Evolutionary conservation across 2,329 filamentous ascomycete species (phyloP), one percentile per base, ranked within the genome.

Genomic region (Westerdykella ornata): DNA sequence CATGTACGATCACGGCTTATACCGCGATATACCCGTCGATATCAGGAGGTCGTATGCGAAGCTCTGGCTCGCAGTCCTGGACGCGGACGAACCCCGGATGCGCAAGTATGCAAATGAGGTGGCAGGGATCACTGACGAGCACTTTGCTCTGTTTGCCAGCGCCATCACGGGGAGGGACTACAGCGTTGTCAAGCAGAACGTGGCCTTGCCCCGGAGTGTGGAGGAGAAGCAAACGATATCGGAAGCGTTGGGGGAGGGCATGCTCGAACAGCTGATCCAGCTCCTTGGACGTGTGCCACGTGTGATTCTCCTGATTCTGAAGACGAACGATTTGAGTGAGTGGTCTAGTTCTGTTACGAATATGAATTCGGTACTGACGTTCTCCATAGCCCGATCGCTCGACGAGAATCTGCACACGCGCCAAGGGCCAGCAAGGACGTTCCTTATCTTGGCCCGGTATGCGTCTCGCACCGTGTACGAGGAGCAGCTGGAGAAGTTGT

Each of bases 121-220:
- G 2, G 92, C 90, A 2, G 88, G 88, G 11, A 82, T 98, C 45
- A 84, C 76, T 4, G 88, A 95, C 47, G 82, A 88, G 52, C 85
- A 95, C 57, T 98, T 98, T 58, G 88, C 88, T 1, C 77, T 98
- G 15, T 98, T 98, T 63, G 92, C 90, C 1, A 92, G 85, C 9
- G 92, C 92, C 42, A 98, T 98, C 59, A 98, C 92, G 0, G 92
- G 92, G 3, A 78, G 94, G 33, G 92, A 98, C 66, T 98, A 84
- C 64, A 80, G 76, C 41, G 81, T 94, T 3, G 72, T 97, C 36
- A 79, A 70, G 4, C 69, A 72, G 39, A 75, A 78, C 16, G 77
- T 80, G 3, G 70, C 76, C 5, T 54, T 38, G 2, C 72, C 78
- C 3, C 79, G 88, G 38, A 84, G 84, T 2, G 71, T 71, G 1